Conservation (phyloP, 768 basidiomycete species). For the Serpula lacrymans region DNA sequence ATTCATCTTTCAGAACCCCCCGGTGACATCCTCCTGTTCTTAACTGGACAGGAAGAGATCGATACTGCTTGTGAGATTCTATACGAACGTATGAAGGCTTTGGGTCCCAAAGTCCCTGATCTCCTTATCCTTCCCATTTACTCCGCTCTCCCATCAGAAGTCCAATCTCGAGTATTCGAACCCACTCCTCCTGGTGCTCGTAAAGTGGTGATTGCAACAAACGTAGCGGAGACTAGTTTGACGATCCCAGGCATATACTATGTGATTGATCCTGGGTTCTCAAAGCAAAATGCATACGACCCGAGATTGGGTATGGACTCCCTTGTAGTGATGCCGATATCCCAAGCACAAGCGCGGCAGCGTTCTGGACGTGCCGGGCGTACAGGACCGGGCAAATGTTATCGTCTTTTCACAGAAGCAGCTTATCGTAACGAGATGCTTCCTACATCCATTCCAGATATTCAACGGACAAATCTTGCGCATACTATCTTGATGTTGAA, state of each 20-base stretch:
- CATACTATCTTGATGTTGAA: conserved; percentile 93
- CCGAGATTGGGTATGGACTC: conserved; percentile 98
- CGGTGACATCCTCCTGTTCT: conserved; percentile 93
- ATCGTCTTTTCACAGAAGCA: conserved; percentile 96
- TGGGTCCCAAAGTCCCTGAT: conserved; percentile 98
- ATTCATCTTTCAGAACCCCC: conserved; percentile 98
- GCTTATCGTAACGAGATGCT: conserved; percentile 99
- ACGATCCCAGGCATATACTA: conserved; percentile 99
- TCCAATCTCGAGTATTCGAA: conserved; percentile 97
- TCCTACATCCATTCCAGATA: conserved; percentile 95
- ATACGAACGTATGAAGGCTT: conserved; percentile 97
- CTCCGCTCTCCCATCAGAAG: conserved; percentile 95
- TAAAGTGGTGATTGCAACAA: conserved; percentile 99
- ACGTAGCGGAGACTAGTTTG: conserved; percentile 97
- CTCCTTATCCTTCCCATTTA: conserved; percentile 97
- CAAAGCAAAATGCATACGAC: conserved; percentile 98
- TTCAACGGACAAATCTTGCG: conserved; percentile 91
- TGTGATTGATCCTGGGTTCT: conserved; percentile 97
- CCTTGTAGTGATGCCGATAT: conserved; percentile 97
- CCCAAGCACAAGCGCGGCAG: conserved; percentile 96
- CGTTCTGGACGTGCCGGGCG: conserved; percentile 95
- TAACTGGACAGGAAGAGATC: conserved; percentile 98
- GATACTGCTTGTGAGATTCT: conserved; percentile 97
- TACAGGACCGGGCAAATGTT: conserved; percentile 97
- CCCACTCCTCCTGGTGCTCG: conserved; percentile 97